These are phyloP conservation scores for Wickerhamiella bombiphila DNA, from an alignment of 805 yeast genomes.

Conservation along the genomic window DNA sequence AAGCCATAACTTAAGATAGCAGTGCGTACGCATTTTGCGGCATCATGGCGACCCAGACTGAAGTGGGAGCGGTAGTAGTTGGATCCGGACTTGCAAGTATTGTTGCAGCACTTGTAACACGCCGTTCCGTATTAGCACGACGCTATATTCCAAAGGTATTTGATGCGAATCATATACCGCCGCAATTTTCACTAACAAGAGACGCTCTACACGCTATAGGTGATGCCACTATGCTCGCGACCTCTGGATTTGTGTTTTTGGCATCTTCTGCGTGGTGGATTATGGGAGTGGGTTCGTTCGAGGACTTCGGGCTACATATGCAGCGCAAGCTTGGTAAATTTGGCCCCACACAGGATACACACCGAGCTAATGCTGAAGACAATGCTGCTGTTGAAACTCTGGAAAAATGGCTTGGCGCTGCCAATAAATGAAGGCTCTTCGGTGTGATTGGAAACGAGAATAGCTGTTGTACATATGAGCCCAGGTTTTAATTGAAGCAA, in stretches of 20 bases:
- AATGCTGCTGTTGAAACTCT: neutral
- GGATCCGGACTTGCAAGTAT: constrained; percentile 51
- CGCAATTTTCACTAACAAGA: constrained; percentile 60
- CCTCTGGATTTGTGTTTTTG: constrained; percentile 56
- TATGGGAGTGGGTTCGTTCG: constrained; percentile 36
- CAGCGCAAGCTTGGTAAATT: neutral
- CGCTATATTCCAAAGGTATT: constrained; percentile 62
- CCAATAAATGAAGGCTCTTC: too few species aligned
- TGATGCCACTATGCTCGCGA: constrained; percentile 63
- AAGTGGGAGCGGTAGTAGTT: neutral
- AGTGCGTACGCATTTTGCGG: neutral
- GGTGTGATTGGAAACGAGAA: too few species aligned
- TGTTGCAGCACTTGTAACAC: constrained; percentile 57
- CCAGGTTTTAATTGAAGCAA: too few species aligned
- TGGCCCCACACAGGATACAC: neutral
- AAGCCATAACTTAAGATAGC: neutral
- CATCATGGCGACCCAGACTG: neutral
- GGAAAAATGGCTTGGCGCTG: constrained; percentile 1
- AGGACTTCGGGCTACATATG: constrained; percentile 1
- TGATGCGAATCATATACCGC: constrained; percentile 77
- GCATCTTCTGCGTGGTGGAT: constrained; percentile 69
- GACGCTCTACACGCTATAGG: constrained; percentile 80
- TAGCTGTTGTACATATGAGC: too few species aligned
- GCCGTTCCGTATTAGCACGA: constrained; percentile 56
- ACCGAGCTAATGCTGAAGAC: neutral